Evolutionary conservation across 2,329 filamentous ascomycete species (phyloP).

Genomic region (Fusarium sp.): DNA sequence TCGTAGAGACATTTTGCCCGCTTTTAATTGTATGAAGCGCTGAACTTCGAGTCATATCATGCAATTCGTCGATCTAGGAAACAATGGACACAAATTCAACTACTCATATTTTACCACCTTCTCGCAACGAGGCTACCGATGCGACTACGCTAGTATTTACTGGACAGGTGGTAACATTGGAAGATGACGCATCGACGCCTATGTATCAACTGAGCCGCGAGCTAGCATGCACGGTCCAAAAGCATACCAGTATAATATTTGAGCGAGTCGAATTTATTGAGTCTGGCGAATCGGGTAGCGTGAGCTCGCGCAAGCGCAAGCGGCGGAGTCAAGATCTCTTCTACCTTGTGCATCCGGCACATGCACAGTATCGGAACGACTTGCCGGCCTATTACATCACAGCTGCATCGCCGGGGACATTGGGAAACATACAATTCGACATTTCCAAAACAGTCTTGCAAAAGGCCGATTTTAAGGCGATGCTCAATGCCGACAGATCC

Average conservation of each 20-base stretch:
- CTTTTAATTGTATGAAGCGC: not conserved
- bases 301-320: not conserved
- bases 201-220: slow-evolving; percentile 34
- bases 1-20: not conserved
- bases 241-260: slow-evolving; percentile 22
- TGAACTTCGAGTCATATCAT: not conserved
- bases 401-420: slow-evolving; percentile 12
- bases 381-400: slow-evolving; percentile 31
- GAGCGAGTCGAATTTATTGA: slow-evolving; percentile 22
- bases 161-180: slow-evolving; percentile 15
- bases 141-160: slow-evolving; percentile 16
- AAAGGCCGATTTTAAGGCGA: slow-evolving; percentile 8
- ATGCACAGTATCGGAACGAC: not conserved
- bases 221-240: slow-evolving; percentile 12
- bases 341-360: slow-evolving; percentile 27
- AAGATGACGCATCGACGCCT: slow-evolving; percentile 5
- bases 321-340: slow-evolving; percentile 18
- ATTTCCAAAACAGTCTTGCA: rapidly evolving
- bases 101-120: not conserved
- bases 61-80: no score
- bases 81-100: not conserved
- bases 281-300: not conserved
- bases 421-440: slow-evolving; percentile 29
- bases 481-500: slow-evolving; percentile 21
- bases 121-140: rapidly evolving